Evolutionary conservation across 495 filamentous ascomycete genomes (phyloP), one percentile per base, ranked within the genome.

Genomic region (Umbilicaria muhlenbergii): DNA sequence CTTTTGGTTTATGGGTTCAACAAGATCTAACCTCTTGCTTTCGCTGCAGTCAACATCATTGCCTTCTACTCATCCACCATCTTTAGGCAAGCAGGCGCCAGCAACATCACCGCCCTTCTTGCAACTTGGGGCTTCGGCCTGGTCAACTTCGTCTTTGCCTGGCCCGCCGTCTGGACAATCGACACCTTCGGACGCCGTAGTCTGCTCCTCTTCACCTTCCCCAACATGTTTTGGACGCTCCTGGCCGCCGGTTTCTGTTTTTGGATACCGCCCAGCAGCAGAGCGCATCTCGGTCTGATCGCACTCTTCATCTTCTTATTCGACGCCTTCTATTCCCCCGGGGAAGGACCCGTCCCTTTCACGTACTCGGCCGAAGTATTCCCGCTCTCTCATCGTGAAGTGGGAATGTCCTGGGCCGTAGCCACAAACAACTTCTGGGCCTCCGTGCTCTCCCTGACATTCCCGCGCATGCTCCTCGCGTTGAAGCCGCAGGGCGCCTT

Each of bases 341-440:
- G 79, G 7, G 77, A 78, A 60, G 81, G 78, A 1, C 80, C 80
- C 8, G 78, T 83, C 6, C 79, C 81, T 0, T 83, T 75, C 55
- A 77, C 77, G 3, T 82, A 84, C 54, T 83, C 78, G 8, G 83
- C 83, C 3, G 84, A 91, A 58, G 80, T 84, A 3, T 87, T 87
- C 51, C 84, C 83, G 3, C 66, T 87, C 16, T 81, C 75, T 11
- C 78, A 83, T 53, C 74, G 74, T 52, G 78, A 86, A 59, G 66
- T 83, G 33, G 82, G 82, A 19, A 87, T 87, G 82, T 67, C 70
- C 2, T 77, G 77, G 66, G 81, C 81, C 8, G 82, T 85, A 6
- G 76, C 82, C 12, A 83, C 77, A 14, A 78, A 74, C 49, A 68
- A 79, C 36, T 78, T 78, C 48, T 86, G 81, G 75, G 82, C 80